phyloP scores from a whole-genome alignment of 768 basidiomycete species.

The Crassisporium funariophilum region DNA sequence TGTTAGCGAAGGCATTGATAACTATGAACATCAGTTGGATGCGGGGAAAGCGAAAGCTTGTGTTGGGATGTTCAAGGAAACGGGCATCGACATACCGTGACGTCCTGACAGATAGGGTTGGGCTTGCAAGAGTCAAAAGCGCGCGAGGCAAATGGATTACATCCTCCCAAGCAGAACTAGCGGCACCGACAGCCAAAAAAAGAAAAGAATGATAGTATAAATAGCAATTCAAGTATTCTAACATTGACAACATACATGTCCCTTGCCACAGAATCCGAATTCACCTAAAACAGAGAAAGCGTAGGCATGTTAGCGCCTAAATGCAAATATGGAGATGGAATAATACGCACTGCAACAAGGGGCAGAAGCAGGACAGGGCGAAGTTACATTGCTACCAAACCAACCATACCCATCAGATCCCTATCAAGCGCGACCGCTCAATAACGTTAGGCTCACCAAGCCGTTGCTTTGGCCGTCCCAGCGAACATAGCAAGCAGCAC shows the following conservation, averaged over 20 bases:
- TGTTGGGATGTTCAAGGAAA: neutral
- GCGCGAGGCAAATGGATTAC: conserved; percentile 74
- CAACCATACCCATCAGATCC: neutral
- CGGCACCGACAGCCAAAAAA: neutral
- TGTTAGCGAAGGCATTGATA: conserved; percentile 5
- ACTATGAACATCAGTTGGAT: neutral
- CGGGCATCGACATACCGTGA: conserved; percentile 45
- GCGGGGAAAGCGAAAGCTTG: neutral
- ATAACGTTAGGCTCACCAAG: conserved; percentile 19
- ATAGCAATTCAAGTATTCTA: neutral
- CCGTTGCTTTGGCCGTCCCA: conserved; percentile 20
- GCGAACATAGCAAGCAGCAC: conserved; percentile 23
- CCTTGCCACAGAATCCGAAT: conserved; percentile 56
- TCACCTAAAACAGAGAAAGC: conserved; percentile 39
- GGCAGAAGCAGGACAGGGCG: conserved; percentile 43
- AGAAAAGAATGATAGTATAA: neutral
- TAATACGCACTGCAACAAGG: conserved; percentile 54
- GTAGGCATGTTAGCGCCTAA: conserved; percentile 5
- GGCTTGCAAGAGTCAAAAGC: conserved; percentile 67
- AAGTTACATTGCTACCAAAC: conserved; percentile 42
- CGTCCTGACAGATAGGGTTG: conserved; percentile 68
- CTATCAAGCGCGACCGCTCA: neutral
- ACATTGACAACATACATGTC: conserved; percentile 45
- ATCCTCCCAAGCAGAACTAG: conserved; percentile 86
- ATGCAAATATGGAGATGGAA: neutral